These are phyloP conservation scores for Lathyrus aphaca DNA, from an alignment of 306 rosid species.

Conservation along the genomic window DNA sequence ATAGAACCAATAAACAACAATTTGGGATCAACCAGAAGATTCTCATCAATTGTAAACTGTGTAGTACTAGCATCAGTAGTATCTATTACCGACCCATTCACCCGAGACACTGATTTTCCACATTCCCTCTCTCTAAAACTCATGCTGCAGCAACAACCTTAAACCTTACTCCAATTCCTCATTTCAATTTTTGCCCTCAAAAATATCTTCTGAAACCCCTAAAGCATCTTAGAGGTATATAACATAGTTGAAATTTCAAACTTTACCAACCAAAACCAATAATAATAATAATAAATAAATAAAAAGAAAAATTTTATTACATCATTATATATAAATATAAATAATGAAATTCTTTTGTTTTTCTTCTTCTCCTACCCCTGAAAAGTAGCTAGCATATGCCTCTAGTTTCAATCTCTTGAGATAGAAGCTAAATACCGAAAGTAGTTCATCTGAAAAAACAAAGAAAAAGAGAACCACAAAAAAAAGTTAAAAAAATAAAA, in stretches of 20 bases:
- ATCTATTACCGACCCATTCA: constrained; percentile 59
- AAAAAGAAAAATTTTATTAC: constrained; percentile 21
- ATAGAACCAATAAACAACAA: constrained; percentile 78
- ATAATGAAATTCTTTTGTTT: constrained; percentile 18
- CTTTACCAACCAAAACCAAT: constrained; percentile 32
- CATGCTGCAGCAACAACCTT: constrained; percentile 77
- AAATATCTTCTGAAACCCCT: constrained; percentile 25
- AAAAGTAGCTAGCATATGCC: constrained; percentile 26
- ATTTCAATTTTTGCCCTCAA: constrained; percentile 43
- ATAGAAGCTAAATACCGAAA: constrained; percentile 53
- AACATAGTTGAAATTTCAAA: constrained; percentile 24
- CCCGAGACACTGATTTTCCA: constrained; percentile 43
- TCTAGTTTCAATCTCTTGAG: constrained; percentile 48
- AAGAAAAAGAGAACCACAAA: constrained; percentile 13
- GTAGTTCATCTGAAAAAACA: constrained; percentile 46
- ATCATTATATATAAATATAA: constrained; percentile 12
- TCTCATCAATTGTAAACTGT: constrained; percentile 75
- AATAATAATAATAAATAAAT: constrained; percentile 1
- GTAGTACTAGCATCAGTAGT: not conserved
- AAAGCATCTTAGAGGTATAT: constrained; percentile 45
- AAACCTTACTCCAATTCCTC: constrained; percentile 66
- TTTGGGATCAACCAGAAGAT: constrained; percentile 87
- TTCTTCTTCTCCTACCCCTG: constrained; percentile 11
- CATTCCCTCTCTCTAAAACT: constrained; percentile 61
- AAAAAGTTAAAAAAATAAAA: constrained; percentile 3